phyloP scores from a whole-genome alignment of 441 rosid genomes.

The Gossypium davidsonii region DNA sequence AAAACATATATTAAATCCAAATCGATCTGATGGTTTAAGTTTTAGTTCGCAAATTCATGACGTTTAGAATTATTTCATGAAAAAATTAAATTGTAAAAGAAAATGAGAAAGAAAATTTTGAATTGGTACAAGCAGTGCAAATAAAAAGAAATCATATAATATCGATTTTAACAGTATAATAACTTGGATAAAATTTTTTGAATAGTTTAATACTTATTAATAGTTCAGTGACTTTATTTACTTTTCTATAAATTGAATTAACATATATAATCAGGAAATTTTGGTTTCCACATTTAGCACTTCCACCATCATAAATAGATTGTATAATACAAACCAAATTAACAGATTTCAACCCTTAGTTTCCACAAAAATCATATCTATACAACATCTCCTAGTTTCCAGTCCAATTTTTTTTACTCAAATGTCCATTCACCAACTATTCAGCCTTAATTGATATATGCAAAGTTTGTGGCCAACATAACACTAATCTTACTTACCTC shows the following conservation, averaged over 20 bases:
- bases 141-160: too few relatives aligned
- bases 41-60: accelerated
- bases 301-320: not conserved
- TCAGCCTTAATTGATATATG: not conserved
- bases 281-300: not conserved
- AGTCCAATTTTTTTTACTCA: not conserved
- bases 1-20: too few relatives aligned
- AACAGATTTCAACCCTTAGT: not conserved
- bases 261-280: not conserved
- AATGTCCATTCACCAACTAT: not conserved
- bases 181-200: too few relatives aligned
- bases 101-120: too few relatives aligned
- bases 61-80: accelerated
- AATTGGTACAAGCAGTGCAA: accelerated
- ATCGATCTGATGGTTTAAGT: too few relatives aligned
- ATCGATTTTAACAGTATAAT: accelerated
- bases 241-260: too few relatives aligned
- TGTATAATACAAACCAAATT: not conserved
- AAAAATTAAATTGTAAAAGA: too few relatives aligned
- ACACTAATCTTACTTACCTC: slow-evolving; percentile 5
- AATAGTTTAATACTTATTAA: too few relatives aligned
- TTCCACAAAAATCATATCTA: not conserved
- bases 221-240: too few relatives aligned
- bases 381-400: not conserved
- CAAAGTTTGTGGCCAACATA: not conserved